phyloP scores from a whole-genome alignment of 2,329 filamentous ascomycete species.

The Chalara sp. region DNA sequence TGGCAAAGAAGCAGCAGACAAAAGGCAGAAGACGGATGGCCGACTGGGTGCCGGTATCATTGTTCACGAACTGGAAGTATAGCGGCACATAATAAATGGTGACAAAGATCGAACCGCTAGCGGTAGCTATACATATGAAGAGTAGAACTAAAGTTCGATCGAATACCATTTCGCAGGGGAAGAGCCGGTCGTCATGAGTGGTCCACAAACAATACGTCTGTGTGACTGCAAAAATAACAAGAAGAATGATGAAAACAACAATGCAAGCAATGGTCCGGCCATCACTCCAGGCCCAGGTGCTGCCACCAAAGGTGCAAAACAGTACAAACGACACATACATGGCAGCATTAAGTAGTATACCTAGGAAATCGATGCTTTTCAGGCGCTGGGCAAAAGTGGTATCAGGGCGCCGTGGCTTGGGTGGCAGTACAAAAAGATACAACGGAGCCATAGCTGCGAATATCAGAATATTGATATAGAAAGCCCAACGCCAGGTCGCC shows the following conservation, averaged over 20 bases:
- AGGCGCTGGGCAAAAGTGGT: conserved; percentile 6
- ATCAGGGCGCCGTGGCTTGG: conserved; percentile 3
- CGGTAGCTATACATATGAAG: conserved; percentile 22
- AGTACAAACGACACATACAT: conserved; percentile 20
- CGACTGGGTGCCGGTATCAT: conserved; percentile 25
- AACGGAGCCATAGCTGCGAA: conserved; percentile 21
- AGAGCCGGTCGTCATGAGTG: conserved; percentile 9
- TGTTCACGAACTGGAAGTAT: conserved; percentile 40
- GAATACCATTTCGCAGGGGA: conserved; percentile 16
- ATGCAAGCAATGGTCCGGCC: conserved; percentile 19
- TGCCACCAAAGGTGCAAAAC: conserved; percentile 22
- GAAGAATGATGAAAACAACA: conserved; percentile 35
- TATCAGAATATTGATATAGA: conserved; percentile 23
- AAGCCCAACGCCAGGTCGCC: conserved; percentile 27
- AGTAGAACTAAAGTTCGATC: conserved; percentile 14
- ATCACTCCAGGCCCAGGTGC: conserved; percentile 18
- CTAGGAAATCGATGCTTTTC: conserved; percentile 27
- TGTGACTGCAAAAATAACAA: conserved; percentile 6
- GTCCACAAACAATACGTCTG: conserved; percentile 18
- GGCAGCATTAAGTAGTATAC: conserved; percentile 23
- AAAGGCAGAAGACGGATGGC: conserved; percentile 33
- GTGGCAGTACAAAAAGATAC: conserved; percentile 16
- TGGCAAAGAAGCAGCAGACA: conserved; percentile 32
- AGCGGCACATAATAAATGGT: conserved; percentile 37
- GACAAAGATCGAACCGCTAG: conserved; percentile 32